Evolutionary conservation across 768 basidiomycete species (phyloP).

Genomic region (Mycena alexandri): DNA sequence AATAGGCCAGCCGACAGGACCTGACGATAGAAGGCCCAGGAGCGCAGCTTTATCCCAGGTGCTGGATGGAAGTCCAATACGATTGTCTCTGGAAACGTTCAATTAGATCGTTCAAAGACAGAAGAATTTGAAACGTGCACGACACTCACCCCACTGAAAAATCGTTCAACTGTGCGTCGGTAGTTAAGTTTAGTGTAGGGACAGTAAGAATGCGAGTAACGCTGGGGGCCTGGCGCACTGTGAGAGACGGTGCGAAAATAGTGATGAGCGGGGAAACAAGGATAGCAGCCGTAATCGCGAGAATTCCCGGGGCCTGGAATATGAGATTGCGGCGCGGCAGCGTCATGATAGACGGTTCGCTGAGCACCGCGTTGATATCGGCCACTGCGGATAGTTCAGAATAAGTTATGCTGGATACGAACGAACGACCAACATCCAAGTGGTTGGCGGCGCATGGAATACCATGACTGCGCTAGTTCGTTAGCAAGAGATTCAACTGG

Average conservation of each 20-base stretch:
- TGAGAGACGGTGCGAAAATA: constrained; percentile 28
- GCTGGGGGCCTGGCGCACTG: background rate
- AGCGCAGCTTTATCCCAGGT: constrained; percentile 25
- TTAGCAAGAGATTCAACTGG: background rate
- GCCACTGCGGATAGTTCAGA: background rate
- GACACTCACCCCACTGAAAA: background rate
- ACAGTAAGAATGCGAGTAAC: constrained; percentile 4
- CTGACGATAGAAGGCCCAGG: constrained; percentile 4
- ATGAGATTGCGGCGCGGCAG: constrained; percentile 3
- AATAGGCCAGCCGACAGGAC: constrained; percentile 24
- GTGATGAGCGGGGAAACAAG: constrained; percentile 19
- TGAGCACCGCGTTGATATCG: constrained; percentile 9
- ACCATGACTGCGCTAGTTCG: constrained; percentile 3
- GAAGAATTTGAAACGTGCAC: too few species aligned
- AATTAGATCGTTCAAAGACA: background rate
- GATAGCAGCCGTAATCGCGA: constrained; percentile 3
- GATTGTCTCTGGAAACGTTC: too few species aligned
- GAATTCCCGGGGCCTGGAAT: background rate
- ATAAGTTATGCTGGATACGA: too few species aligned
- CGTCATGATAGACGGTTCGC: background rate
- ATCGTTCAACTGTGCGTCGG: background rate
- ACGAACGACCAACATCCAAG: background rate
- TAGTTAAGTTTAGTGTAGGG: constrained; percentile 24
- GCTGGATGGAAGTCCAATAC: background rate
- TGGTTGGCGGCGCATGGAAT: constrained; percentile 17